These are phyloP conservation scores for Henckelia pumila DNA, from an alignment of 257 asterid species.

Conservation along the genomic window DNA sequence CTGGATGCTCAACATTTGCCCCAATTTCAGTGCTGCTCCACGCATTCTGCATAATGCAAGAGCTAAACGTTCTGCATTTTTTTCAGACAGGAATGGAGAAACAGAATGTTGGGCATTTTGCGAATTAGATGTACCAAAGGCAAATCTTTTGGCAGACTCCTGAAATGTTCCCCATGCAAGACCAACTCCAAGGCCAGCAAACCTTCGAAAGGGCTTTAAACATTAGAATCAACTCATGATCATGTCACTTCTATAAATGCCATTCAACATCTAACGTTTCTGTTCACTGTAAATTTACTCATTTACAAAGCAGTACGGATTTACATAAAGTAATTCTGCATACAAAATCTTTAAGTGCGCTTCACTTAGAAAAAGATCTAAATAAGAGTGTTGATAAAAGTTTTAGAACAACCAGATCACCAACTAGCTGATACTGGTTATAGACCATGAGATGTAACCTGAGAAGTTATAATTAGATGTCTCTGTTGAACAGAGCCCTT, in stretches of 20 bases:
- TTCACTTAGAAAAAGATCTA: too few species aligned
- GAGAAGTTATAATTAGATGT: too few species aligned
- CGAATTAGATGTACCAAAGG: slow-evolving; percentile 60
- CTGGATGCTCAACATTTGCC: slow-evolving; percentile 97
- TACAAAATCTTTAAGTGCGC: too few species aligned
- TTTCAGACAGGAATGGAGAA: slow-evolving; percentile 53
- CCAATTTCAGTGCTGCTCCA: slow-evolving; percentile 95
- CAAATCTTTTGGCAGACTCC: slow-evolving; percentile 86
- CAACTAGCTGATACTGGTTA: too few species aligned
- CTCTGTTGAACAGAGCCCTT: too few species aligned
- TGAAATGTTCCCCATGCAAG: slow-evolving; percentile 97
- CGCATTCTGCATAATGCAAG: slow-evolving; percentile 99
- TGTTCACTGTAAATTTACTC: background rate
- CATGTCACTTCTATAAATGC: background rate
- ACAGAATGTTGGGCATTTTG: slow-evolving; percentile 40
- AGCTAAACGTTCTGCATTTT: slow-evolving; percentile 95
- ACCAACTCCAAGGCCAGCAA: slow-evolving; percentile 98
- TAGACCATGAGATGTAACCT: too few species aligned
- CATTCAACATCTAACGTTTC: background rate
- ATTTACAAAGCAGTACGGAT: slow-evolving; percentile 5
- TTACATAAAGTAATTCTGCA: too few species aligned
- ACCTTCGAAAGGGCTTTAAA: slow-evolving; percentile 45
- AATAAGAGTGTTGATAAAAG: too few species aligned
- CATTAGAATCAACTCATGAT: slow-evolving; percentile 29
- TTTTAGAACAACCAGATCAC: too few species aligned